Evolutionary conservation across 2,329 filamentous ascomycete genomes (phyloP).

Genomic region (Emmonsiellopsis sp.): DNA sequence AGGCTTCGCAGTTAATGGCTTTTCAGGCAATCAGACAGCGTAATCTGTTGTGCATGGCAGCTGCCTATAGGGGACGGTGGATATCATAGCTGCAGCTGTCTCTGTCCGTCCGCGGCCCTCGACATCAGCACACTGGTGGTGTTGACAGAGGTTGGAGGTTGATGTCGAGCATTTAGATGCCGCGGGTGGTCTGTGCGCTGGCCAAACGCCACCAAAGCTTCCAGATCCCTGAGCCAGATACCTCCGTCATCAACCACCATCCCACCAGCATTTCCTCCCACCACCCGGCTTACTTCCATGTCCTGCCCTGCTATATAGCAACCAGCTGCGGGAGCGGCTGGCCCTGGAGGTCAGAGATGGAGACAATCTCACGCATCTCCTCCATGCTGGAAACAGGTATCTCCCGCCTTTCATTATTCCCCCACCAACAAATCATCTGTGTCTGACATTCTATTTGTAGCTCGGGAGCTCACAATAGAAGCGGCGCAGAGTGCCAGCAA

Average conservation of each 20-base stretch:
- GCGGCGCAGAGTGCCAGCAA: constrained; percentile 78
- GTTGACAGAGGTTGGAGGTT: not conserved
- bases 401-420: not conserved
- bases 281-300: not conserved
- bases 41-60: not conserved
- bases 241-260: not conserved
- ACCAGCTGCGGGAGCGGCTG: not conserved
- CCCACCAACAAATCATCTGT: not conserved
- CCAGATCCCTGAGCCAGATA: not conserved
- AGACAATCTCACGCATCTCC: constrained; percentile 91
- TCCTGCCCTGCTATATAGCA: not conserved
- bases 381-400: constrained; percentile 88
- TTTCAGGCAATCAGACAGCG: not conserved
- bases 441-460: constrained; percentile 40
- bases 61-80: not conserved
- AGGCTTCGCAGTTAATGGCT: not conserved
- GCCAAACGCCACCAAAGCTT: constrained; percentile 2
- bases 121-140: not conserved
- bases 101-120: not conserved
- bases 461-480: constrained; percentile 94
- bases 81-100: not conserved
- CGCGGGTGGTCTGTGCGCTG: not conserved
- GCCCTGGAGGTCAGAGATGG: constrained; percentile 51
- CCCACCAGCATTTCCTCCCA: not conserved
- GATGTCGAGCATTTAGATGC: not conserved